Conservation (phyloP, 768 basidiomycete genomes). For the Boletus tomentosulus region DNA sequence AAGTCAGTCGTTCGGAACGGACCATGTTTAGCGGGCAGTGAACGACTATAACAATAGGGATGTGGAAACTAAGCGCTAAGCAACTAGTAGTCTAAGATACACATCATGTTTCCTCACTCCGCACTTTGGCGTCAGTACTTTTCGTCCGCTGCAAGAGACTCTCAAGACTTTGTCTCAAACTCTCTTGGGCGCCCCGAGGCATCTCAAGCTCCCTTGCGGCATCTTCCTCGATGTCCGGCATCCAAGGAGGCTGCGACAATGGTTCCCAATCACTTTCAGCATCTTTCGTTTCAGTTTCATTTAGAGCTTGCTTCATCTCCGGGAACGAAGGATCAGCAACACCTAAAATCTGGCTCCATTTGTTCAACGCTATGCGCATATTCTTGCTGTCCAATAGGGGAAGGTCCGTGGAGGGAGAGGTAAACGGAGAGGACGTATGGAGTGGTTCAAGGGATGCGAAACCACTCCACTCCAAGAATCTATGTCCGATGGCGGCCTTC, state of each 20-base stretch:
- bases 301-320: conserved; percentile 19
- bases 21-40: not conserved
- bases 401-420: conserved; percentile 10
- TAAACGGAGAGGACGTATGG: conserved; percentile 27
- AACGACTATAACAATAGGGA: too few relatives aligned
- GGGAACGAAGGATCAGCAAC: conserved; percentile 31
- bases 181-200: conserved; percentile 7
- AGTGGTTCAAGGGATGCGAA: conserved; percentile 30
- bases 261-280: conserved; percentile 23
- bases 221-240: not conserved
- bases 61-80: too few relatives aligned
- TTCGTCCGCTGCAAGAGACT: conserved; percentile 9
- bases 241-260: conserved; percentile 16
- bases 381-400: conserved; percentile 17
- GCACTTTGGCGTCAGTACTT: not conserved
- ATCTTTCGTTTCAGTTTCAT: conserved; percentile 3
- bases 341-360: conserved; percentile 32
- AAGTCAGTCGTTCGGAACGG: conserved; percentile 12
- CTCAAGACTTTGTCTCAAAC: conserved; percentile 24
- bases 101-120: not conserved
- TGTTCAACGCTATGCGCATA: conserved; percentile 32
- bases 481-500: conserved; percentile 29
- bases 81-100: too few relatives aligned
- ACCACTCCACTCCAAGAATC: conserved; percentile 32
- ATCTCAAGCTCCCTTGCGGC: conserved; percentile 3